phyloP scores from a whole-genome alignment of 345 rosid species.

The Brassica nigra region DNA sequence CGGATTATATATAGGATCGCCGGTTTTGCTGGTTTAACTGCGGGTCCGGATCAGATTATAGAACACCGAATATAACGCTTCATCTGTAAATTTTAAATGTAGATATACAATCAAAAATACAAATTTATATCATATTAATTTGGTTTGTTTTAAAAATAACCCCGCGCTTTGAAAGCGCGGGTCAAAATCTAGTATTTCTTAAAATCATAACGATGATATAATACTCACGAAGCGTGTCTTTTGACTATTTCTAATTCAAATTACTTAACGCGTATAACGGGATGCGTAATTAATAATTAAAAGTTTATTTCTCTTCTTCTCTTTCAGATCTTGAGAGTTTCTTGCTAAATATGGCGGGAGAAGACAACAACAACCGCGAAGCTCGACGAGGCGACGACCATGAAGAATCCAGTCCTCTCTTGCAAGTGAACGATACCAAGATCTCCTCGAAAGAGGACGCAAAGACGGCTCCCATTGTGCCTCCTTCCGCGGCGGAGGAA shows the following conservation, averaged over 20 bases:
- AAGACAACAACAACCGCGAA: constrained; percentile 18
- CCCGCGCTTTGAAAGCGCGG: no score
- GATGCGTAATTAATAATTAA: constrained; percentile 17
- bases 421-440: constrained; percentile 50
- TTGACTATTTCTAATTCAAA: neutral
- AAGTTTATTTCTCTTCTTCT: neutral
- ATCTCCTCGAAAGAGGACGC: constrained; percentile 23
- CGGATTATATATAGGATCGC: no score
- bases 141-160: no score
- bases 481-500: constrained; percentile 32
- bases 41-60: no score
- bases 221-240: neutral
- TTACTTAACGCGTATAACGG: neutral
- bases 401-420: constrained; percentile 79
- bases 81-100: no score
- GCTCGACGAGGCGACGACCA: constrained; percentile 31
- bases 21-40: no score
- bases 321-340: constrained; percentile 35
- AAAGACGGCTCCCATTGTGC: constrained; percentile 22
- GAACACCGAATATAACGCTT: no score
- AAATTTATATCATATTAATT: no score
- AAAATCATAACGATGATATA: no score
- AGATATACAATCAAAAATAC: no score
- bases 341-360: constrained; percentile 47
- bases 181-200: no score